Base-by-base conservation (phyloP, 192 early-diverging fungal genomes). In the Linnemannia schmuckeri region DNA sequence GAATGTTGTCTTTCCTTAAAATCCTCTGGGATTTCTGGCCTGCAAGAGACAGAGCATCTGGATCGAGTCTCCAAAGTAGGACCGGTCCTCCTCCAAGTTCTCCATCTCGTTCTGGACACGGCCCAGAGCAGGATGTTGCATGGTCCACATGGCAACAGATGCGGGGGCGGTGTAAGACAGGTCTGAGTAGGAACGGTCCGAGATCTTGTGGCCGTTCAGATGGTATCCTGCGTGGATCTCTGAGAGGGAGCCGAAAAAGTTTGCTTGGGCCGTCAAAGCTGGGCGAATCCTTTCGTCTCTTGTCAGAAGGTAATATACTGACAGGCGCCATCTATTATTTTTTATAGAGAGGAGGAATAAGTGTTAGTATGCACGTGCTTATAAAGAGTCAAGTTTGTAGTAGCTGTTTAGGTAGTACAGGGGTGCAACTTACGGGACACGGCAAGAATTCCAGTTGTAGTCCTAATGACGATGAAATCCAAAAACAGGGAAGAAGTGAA, bases 391-490 rank as follows among this genome's bases (percentile, higher is more conserved):
- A 37, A 37, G 37, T 37, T 37, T 37, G 37, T 37, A 37, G 37
- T 2, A 10, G 0, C 42, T 52, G 49, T 18, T 52, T 52, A 20
- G 49, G 18, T 22, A 17, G 49, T 41, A 22, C 33, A 22, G 18
- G n/a, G 2, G 1, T 22, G 30, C 10, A 55, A 77, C 85, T 75
- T 87, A 87, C 75, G 91, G 91, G 13, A 92, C 91, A 76, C 91
- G 90, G 42, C 91, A 92, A 13, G 90, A 91, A 72, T 92, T 92
- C 91, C 91, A 92, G 71, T 92, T 92, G 61, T 85, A 92, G 66
- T 91, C 88, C 66, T 82, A 46, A 35, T 15, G 13, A 9, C 9
- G 13, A 15, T 37, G 33, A 66, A 13, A 10, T 2, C 49, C 13
- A 15, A 66, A 30, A 66, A 15, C 1, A 10, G 22, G 7, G 6